A percentile compares a stretch with the other conserved stretches of the same genome.
phyloP scores from a whole-genome alignment of 805 yeast genomes.

The Saccharomycodes ludwigii region DNA sequence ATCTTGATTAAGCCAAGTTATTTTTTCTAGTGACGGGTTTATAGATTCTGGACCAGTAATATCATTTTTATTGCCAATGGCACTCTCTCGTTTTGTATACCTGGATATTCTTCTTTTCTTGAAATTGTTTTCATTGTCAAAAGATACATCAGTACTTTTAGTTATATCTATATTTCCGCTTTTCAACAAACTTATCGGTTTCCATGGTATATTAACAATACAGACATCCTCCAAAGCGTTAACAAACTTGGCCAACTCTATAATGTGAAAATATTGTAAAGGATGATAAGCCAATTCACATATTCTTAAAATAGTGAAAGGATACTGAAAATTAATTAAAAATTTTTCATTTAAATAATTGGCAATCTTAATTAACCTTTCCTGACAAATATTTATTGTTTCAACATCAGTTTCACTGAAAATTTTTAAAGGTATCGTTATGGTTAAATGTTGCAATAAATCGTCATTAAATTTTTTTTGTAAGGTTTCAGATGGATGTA shows the following conservation, averaged over 20 bases:
- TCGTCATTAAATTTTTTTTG: constrained; percentile 12
- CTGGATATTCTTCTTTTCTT: no score
- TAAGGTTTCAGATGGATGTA: no score
- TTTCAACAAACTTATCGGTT: no score
- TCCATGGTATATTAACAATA: constrained; percentile 12
- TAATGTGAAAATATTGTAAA: constrained; percentile 24
- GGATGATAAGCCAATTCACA: constrained; percentile 37
- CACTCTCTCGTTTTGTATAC: constrained; percentile 2
- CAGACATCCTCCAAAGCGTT: constrained; percentile 28
- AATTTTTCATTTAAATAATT: constrained; percentile 11
- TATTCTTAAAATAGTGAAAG: constrained; percentile 37
- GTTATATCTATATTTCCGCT: no score
- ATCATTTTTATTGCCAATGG: neutral
- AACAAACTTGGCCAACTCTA: constrained; percentile 29
- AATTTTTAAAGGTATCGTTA: constrained; percentile 16
- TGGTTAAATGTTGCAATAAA: constrained; percentile 14
- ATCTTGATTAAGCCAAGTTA: constrained; percentile 23
- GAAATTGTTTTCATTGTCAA: constrained; percentile 1
- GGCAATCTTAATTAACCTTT: constrained; percentile 8
- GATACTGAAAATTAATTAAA: constrained; percentile 16
- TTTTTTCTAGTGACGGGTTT: constrained; percentile 16
- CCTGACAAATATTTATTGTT: constrained; percentile 1
- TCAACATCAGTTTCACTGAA: constrained; percentile 7
- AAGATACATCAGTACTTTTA: no score
- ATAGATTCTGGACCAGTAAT: constrained; percentile 1